Evolutionary conservation across 441 rosid genomes (phyloP), one percentile per base, ranked within the genome.

Genomic region (Theobroma grandiflorum): DNA sequence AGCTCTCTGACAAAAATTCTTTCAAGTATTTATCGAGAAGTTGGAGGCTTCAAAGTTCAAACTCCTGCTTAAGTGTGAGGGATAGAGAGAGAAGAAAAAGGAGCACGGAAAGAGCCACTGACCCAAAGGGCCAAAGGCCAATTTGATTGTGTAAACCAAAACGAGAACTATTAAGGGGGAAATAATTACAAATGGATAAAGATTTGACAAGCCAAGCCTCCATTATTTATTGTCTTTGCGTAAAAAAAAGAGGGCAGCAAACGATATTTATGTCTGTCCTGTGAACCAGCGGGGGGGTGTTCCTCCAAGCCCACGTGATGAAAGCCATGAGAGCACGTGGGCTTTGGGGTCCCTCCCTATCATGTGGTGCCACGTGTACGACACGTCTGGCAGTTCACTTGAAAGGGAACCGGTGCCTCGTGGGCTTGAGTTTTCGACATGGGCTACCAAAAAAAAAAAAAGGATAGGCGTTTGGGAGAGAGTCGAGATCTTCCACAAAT

Each of bases 281-380:
- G 14, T 38, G 38, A 6, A 57, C n/a, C 38, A 40, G 22, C 20
- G 20, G 66, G 37, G 53, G 76, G 49, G 49, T 20, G 9, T 40
- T 37, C 52, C 20, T 40, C 38, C 65, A 11, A 12, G 52, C 20
- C 66, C 77, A 58, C 77, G 77, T 57, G 77, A 58, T 12, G 66
- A 8, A 58, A 57, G 40, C 10, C 50, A 5, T 3, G 20, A 45
- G n/a, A 40, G 20, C 77, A 74, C 38, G 65, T 74, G 77, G 77
- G 77, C n/a, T 2, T 20, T 12, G 38, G 38, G n/a, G n/a, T 14
- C 6, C 49, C 3, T 6, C 1, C 77, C 12, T 57, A 74, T 22
- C 53, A 4, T 8, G 14, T 22, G 20, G 12, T 38, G 65, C 50
- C 77, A 73, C 77, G 77, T 74, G 67, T 22, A 16, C 5, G 35